Evolutionary conservation across 306 rosid species (phyloP), one percentile per base, ranked within the genome.

Genomic region (Dryas alaskensis): DNA sequence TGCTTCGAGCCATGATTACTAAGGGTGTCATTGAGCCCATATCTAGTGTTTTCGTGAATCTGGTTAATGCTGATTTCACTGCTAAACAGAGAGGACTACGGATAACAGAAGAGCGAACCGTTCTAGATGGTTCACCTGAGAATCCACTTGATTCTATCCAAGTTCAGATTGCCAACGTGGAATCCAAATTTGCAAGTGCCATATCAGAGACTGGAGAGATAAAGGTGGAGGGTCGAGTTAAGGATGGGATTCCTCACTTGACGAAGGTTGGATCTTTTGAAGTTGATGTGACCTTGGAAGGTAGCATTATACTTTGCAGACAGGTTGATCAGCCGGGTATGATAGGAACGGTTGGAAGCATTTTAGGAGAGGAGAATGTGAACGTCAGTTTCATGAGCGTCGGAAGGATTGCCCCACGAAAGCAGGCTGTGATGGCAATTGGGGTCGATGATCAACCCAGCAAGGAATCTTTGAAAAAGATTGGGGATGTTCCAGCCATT

Each of bases 281-380:
- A 67, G 98, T 95, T 42, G 98, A 95, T 64, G 99, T 95, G 75
- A 92, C 96, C 75, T 77, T 92, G 90, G 99, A 95, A 79, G 98
- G 98, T 55, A 95, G 84, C 82, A 86, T 95, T 49, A 87, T 95
- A 11, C 90, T 95, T 12, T 95, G 99, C 77, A 87, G 98, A 75
- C 99, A 95, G 86, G 99, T 95, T 6, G 98, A 95, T 88, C 98
- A 95, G 74, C 99, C 99, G 0, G 99, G 98, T 58, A 88, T 95
- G 89, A 95, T 95, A 11, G 98, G 98, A 78, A 81, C 31, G 76
- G 97, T 95, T 37, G 98, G 98, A 46, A 90, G 92, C 83, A 71
- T 95, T 72, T 78, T 95, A 77, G 99, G 98, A 37, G 76, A 92
- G 69, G 99, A 90, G 81, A 95, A 92, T 79, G 97, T 95, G 75